Percentiles rank a stretch among this genome's conserved stretches.
Conservation (phyloP, 345 rosid species). For the Crucihimalaya himalaica region DNA sequence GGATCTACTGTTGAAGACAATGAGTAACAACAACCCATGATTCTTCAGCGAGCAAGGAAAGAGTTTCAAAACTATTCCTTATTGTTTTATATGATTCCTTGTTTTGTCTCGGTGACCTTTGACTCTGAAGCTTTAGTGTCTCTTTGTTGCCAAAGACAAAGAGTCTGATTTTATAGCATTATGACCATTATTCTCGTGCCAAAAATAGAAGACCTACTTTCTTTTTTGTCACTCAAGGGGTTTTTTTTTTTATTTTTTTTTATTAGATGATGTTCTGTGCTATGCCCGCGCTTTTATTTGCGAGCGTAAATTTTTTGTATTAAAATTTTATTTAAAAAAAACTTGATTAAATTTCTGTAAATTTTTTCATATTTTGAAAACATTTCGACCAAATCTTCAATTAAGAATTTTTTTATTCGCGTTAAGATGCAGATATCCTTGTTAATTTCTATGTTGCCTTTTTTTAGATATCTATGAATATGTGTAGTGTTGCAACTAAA, state of each 20-base stretch:
- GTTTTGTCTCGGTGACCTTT: constrained; percentile 19
- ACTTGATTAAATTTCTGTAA: not conserved
- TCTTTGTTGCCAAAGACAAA: constrained; percentile 22
- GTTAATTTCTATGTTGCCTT: not conserved
- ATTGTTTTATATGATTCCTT: not conserved
- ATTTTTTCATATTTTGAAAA: not conserved
- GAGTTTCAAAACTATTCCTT: constrained; percentile 7
- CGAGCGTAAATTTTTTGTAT: not conserved
- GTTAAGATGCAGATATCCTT: not conserved
- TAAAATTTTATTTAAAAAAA: not conserved
- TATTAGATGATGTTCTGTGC: not conserved
- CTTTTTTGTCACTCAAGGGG: constrained; percentile 6
- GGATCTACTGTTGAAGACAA: constrained; percentile 42
- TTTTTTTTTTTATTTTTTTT: not conserved
- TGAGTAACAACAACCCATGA: constrained; percentile 76
- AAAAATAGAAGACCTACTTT: not conserved
- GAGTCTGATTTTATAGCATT: constrained; percentile 13
- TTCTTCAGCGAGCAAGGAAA: constrained; percentile 7
- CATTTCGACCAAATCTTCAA: not conserved
- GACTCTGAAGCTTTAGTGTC: constrained; percentile 25
- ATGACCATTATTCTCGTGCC: constrained; percentile 22
- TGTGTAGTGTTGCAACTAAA: not conserved
- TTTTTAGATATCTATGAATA: not conserved
- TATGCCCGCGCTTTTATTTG: not conserved
- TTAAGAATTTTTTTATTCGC: not conserved